Conservation (phyloP, 345 rosid genomes). For the rapeseed (Brassica napus) region DNA sequence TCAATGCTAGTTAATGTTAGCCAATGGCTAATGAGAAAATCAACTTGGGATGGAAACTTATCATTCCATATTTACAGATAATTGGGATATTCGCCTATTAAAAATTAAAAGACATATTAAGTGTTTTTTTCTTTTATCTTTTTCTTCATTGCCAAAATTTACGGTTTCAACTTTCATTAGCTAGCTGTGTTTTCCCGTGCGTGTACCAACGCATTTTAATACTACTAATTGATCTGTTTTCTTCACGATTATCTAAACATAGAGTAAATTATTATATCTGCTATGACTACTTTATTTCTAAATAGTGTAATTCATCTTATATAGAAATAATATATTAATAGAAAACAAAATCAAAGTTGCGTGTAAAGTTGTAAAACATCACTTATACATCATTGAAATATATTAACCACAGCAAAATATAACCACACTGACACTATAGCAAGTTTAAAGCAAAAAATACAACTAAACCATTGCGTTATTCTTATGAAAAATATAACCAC, state of each 20-base stretch:
- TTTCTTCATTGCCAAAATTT: background rate
- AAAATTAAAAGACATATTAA: background rate
- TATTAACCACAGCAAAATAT: background rate
- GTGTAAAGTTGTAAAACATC: background rate
- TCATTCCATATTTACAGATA: background rate
- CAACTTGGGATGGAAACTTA: conserved; percentile 19
- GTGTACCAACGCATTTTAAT: conserved; percentile 1
- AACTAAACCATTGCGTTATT: no score
- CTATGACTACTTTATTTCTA: background rate
- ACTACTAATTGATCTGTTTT: background rate
- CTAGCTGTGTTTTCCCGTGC: conserved; percentile 30
- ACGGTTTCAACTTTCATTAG: conserved; percentile 25
- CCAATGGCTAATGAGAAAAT: conserved; percentile 9
- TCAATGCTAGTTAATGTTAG: background rate
- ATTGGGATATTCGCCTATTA: conserved; percentile 4
- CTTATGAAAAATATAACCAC: background rate
- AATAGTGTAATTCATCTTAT: background rate
- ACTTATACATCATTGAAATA: background rate
- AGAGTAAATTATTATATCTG: background rate
- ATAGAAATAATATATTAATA: background rate
- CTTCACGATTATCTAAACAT: background rate
- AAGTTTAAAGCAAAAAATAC: no score
- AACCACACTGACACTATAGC: no score
- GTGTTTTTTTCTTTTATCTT: background rate
- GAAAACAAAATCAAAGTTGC: background rate